A percentile compares a stretch with the other conserved stretches of the same genome.
Conservation (phyloP, 140 eudicot genomes). For the Flaveria floridana region DNA sequence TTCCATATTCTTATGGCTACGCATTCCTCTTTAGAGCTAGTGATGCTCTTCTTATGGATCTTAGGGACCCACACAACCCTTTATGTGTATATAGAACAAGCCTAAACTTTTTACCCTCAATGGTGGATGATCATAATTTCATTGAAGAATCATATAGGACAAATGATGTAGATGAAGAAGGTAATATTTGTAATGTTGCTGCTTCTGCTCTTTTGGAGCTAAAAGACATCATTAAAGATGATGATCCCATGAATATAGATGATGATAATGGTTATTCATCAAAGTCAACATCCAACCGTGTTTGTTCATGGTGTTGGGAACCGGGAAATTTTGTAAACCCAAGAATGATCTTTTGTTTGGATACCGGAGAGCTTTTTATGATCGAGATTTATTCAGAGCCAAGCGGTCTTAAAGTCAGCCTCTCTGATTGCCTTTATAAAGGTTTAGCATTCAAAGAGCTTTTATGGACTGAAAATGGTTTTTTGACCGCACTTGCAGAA, state of each 20-base stretch:
- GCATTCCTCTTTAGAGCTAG: constrained; percentile 81
- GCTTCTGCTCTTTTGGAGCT: constrained; percentile 95
- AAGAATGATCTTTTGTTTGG: constrained; percentile 71
- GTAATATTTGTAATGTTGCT: constrained; percentile 82
- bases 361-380: constrained; percentile 76
- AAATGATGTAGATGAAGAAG: constrained; percentile 88
- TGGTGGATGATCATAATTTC: constrained; percentile 57
- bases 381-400: constrained; percentile 54
- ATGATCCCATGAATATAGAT: constrained; percentile 92
- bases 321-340: constrained; percentile 54
- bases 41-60: constrained; percentile 80
- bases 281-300: constrained; percentile 57
- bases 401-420: constrained; percentile 58
- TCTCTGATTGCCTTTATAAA: constrained; percentile 77
- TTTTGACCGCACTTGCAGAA: constrained; percentile 73
- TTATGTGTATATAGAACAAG: constrained; percentile 63
- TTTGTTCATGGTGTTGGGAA: constrained; percentile 93
- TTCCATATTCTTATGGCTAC: constrained; percentile 78
- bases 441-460: constrained; percentile 65
- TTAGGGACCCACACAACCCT: constrained; percentile 74
- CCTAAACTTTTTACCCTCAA: constrained; percentile 48
- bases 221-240: constrained; percentile 66
- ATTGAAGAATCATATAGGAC: constrained; percentile 49
- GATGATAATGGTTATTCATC: constrained; percentile 39
- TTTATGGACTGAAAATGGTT: constrained; percentile 79